phyloP scores from a whole-genome alignment of 441 rosid species.

The Lepidium campestre region DNA sequence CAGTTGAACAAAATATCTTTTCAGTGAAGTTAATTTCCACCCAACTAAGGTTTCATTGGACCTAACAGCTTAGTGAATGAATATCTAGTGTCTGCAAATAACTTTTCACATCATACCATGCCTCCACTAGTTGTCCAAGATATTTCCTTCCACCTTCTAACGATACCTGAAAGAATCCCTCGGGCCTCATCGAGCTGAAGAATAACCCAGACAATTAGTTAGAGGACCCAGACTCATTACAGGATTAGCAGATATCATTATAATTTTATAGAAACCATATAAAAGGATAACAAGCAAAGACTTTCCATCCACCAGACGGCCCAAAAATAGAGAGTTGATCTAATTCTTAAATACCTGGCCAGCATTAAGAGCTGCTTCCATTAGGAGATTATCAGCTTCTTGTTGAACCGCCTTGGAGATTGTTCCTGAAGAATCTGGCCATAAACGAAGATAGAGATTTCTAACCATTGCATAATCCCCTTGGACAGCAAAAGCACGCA shows the following conservation, averaged over 20 bases:
- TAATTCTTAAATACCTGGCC: constrained; percentile 48
- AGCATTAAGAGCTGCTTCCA: constrained; percentile 71
- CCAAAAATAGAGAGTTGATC: neutral
- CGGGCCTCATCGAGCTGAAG: constrained; percentile 51
- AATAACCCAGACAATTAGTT: neutral
- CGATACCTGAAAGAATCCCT: constrained; percentile 37
- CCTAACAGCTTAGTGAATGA: neutral
- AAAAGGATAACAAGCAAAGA: neutral
- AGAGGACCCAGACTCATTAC: neutral
- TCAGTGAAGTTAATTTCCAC: neutral
- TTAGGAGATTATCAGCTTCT: constrained; percentile 72
- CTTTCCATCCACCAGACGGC: neutral
- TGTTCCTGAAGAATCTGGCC: constrained; percentile 68
- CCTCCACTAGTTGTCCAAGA: constrained; percentile 78
- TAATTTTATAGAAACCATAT: neutral
- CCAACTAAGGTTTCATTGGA: neutral
- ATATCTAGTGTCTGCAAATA: neutral
- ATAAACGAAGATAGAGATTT: constrained; percentile 50
- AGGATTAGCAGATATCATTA: constrained; percentile 1
- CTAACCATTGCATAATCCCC: constrained; percentile 62
- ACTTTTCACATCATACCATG: constrained; percentile 41
- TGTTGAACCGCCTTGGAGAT: constrained; percentile 44
- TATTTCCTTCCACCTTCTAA: constrained; percentile 59
- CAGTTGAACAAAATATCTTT: constrained; percentile 1
- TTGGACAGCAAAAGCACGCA: constrained; percentile 55